Base-by-base conservation (phyloP, 345 rosid genomes). In the Citrus inodora region DNA sequence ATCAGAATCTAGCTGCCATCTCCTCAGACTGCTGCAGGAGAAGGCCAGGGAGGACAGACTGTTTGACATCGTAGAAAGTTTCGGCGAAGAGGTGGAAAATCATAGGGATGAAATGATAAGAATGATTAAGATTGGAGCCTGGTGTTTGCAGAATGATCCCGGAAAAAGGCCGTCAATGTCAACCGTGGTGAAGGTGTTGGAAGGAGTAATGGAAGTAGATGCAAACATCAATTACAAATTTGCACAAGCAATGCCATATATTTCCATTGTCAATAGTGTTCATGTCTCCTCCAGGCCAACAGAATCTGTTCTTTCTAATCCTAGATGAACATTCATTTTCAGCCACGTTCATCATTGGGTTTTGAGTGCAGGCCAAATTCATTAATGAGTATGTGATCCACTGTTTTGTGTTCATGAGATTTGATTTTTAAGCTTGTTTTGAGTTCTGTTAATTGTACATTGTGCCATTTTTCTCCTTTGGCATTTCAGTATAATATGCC, bases 131-230 rank as follows among this genome's bases (percentile, higher is more conserved):
- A 17, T 84, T 24, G 81, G 71, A 37, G 74, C 79, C 22, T 82
- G 89, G 83, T 86, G 89, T 71, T 9, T 82, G 70, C 81, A 82
- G 58, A 67, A 73, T 64, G 86, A 86, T 65, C 81, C 65, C 21
- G 37, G 14, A 4, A 80, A 38, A 37, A 80, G 87, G 70, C 87
- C 86, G 17, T 72, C 67, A 25, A 86, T 84, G 87, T 80, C 82
- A n/a, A 65, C 63, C 8, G 84, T 84, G 17, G 81, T 80, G 19
- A 70, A 75, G 78, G 84, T 76, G 67, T 68, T 87, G n/a, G 87
- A 84, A 32, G 82, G 86, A 53, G 63, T 19, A 8, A 51, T 73
- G 63, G 51, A 68, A 1, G 82, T 75, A 16, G 76, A 66, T 6
- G 73, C 51, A 30, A 75, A 63, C 42, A 48, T 64, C 28, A 48